Percentiles rank a stretch among this genome's conserved stretches.
Conservation (phyloP, 768 basidiomycete species). For the Pleurotus tuoliensis region DNA sequence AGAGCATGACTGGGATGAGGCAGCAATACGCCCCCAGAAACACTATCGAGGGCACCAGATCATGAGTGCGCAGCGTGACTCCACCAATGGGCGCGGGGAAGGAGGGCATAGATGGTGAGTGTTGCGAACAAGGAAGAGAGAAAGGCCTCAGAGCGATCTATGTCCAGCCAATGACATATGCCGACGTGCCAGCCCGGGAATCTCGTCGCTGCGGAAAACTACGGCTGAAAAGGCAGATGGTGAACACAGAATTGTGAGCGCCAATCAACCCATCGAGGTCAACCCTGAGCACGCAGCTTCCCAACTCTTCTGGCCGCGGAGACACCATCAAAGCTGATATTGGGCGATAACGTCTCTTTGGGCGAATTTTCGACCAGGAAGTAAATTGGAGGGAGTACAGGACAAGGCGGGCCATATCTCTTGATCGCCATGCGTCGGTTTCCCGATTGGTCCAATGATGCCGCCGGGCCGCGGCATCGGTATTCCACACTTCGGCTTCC, state of each 20-base stretch:
- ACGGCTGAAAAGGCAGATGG: constrained; percentile 5
- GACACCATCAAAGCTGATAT: background rate
- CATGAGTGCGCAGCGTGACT: constrained; percentile 9
- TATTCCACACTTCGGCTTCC: too few relatives aligned
- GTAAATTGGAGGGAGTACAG: background rate
- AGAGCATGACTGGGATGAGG: constrained; percentile 11
- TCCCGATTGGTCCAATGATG: background rate
- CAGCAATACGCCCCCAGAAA: constrained; percentile 12
- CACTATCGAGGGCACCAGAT: constrained; percentile 16
- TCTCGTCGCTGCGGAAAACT: constrained; percentile 5
- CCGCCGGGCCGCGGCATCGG: too few relatives aligned
- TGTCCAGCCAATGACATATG: constrained; percentile 7
- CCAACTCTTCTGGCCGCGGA: background rate
- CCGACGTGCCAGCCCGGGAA: constrained; percentile 4
- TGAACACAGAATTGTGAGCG: background rate
- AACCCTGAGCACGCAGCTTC: constrained; percentile 3
- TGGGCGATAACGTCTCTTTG: background rate
- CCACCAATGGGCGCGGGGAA: constrained; percentile 15
- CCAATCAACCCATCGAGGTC: constrained; percentile 8
- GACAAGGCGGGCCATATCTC: background rate
- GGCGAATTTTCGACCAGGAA: background rate
- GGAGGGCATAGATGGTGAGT: background rate
- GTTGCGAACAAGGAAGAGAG: background rate
- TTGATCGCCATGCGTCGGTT: background rate
- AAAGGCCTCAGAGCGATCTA: constrained; percentile 5